Evolutionary conservation across 805 yeast genomes (phyloP).

Genomic region (Wickerhamiella dianesei): DNA sequence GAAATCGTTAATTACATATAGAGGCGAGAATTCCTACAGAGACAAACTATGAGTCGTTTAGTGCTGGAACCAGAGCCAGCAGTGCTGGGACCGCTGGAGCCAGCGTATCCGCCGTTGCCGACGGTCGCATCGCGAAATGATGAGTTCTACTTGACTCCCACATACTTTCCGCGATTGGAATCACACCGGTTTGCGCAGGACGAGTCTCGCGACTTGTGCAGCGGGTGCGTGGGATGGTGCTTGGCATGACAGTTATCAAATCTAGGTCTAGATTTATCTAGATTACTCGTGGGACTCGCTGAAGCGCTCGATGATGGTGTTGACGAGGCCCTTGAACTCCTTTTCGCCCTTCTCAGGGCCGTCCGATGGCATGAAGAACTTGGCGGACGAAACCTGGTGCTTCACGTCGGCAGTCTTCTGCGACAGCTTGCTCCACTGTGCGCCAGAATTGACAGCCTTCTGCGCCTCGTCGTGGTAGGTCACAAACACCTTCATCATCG

Average conservation of each 20-base stretch:
- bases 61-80: neutral
- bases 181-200: neutral
- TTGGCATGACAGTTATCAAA: too few species aligned
- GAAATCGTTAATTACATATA: too few species aligned
- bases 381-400: conserved; percentile 86
- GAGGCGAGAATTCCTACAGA: too few species aligned
- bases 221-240: neutral
- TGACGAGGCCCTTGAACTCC: conserved; percentile 64
- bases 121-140: neutral
- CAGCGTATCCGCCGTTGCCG: neutral
- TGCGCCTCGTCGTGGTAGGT: conserved; percentile 94
- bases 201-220: neutral
- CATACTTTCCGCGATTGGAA: neutral
- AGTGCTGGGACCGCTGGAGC: neutral
- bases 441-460: conserved; percentile 87
- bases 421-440: conserved; percentile 82
- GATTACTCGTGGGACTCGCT: conserved; percentile 83
- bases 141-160: neutral
- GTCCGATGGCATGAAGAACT: conserved; percentile 88
- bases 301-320: conserved; percentile 74
- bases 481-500: conserved; percentile 93
- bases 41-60: neutral
- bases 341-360: conserved; percentile 68
- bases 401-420: conserved; percentile 85
- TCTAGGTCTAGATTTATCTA: neutral